A percentile compares a stretch with the other conserved stretches of the same genome.
Evolutionary conservation across 2,329 filamentous ascomycete species (phyloP).

Genomic region (Diaporthe nobilis): DNA sequence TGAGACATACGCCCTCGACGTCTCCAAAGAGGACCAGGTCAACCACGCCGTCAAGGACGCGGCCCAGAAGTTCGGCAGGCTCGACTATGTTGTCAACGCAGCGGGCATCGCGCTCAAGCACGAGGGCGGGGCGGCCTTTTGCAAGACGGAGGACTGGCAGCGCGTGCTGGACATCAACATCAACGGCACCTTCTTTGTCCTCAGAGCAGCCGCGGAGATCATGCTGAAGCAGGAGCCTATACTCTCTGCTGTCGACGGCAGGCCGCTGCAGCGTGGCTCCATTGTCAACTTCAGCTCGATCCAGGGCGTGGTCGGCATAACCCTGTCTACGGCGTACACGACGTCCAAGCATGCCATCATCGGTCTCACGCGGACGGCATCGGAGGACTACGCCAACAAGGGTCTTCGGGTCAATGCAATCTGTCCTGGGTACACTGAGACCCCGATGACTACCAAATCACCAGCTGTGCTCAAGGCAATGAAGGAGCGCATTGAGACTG

Average conservation of each 20-base stretch:
- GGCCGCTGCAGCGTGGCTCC: conserved; percentile 47
- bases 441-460: conserved; percentile 44
- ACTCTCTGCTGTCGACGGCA: conserved; percentile 52
- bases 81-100: conserved; percentile 59
- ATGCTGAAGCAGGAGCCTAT: conserved; percentile 61
- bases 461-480: conserved; percentile 19
- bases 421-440: conserved; percentile 51
- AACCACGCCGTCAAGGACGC: conserved; percentile 46
- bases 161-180: conserved; percentile 59
- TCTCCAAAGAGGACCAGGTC: conserved; percentile 51
- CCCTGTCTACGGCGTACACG: conserved; percentile 49
- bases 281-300: conserved; percentile 57
- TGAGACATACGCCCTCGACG: conserved; percentile 42
- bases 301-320: conserved; percentile 53
- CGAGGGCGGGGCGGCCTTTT: conserved; percentile 53
- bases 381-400: conserved; percentile 57
- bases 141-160: conserved; percentile 55
- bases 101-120: conserved; percentile 57
- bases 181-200: conserved; percentile 57
- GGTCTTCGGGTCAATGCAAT: conserved; percentile 57
- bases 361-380: conserved; percentile 55
- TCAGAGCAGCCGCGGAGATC: conserved; percentile 55
- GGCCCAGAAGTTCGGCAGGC: conserved; percentile 51
- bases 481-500: conserved; percentile 15
- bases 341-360: conserved; percentile 55